These are phyloP conservation scores for Xylaria sp. DNA, from an alignment of 2,329 filamentous ascomycete species.

Conservation along the genomic window DNA sequence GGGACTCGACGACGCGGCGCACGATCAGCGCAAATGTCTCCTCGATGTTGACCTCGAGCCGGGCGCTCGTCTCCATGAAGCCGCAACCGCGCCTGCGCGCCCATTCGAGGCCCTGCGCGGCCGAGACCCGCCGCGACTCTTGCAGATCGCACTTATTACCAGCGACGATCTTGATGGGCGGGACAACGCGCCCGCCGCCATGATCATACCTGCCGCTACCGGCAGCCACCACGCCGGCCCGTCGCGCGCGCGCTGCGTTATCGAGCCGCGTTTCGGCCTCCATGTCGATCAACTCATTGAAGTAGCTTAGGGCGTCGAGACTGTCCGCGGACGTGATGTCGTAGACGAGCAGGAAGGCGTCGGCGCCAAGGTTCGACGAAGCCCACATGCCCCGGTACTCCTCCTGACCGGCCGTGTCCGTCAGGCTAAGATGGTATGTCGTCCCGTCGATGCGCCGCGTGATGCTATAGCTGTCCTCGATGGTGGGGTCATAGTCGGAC, in stretches of 20 bases:
- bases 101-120: slow-evolving; percentile 79
- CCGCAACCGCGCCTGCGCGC: slow-evolving; percentile 76
- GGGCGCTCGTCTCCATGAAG: slow-evolving; percentile 89
- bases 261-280: slow-evolving; percentile 76
- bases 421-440: slow-evolving; percentile 80
- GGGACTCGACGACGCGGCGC: slow-evolving; percentile 68
- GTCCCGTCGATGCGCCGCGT: slow-evolving; percentile 83
- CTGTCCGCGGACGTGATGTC: slow-evolving; percentile 79
- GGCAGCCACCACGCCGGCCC: slow-evolving; percentile 52
- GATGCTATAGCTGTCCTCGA: slow-evolving; percentile 86
- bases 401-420: slow-evolving; percentile 89
- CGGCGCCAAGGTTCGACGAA: slow-evolving; percentile 77
- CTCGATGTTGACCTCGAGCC: slow-evolving; percentile 87
- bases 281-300: slow-evolving; percentile 86
- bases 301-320: slow-evolving; percentile 78
- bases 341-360: slow-evolving; percentile 88
- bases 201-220: slow-evolving; percentile 41
- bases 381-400: slow-evolving; percentile 91
- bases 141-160: slow-evolving; percentile 89
- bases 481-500: slow-evolving; percentile 82
- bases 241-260: slow-evolving; percentile 64
- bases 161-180: slow-evolving; percentile 83
- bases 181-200: slow-evolving; percentile 62
- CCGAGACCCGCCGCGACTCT: slow-evolving; percentile 73
- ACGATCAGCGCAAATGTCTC: slow-evolving; percentile 83